Evolutionary conservation across 202 grass and related monocot genomes (phyloP).

Genomic region (Schoenoplectus tabernaemontani): DNA sequence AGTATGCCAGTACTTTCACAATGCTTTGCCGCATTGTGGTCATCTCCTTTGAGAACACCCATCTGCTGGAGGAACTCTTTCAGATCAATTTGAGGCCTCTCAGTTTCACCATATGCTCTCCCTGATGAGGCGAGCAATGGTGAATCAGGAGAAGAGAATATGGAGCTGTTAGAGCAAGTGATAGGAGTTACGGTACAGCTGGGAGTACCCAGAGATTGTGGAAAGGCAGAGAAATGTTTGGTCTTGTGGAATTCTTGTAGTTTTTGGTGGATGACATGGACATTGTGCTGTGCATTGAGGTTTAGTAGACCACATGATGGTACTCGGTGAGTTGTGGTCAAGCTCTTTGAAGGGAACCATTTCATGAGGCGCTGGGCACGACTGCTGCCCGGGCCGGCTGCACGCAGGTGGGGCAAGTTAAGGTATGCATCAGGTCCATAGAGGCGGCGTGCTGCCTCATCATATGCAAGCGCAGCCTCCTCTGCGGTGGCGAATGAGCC

Average conservation of each 20-base stretch:
- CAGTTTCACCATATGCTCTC: not conserved
- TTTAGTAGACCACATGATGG: conserved; percentile 84
- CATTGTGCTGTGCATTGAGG: conserved; percentile 98
- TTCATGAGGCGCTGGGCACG: conserved; percentile 49
- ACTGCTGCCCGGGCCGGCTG: conserved; percentile 22
- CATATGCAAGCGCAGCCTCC: conserved; percentile 90
- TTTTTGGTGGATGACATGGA: conserved; percentile 87
- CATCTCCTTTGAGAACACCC: conserved; percentile 67
- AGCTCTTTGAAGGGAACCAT: conserved; percentile 62
- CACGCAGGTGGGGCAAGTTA: conserved; percentile 94
- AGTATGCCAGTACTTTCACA: not conserved
- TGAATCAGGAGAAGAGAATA: conserved; percentile 29
- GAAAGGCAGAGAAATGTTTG: not conserved
- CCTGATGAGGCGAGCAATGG: not conserved
- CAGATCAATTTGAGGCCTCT: conserved; percentile 92
- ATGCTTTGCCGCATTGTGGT: not conserved
- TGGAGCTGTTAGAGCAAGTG: not conserved
- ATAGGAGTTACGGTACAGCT: not conserved
- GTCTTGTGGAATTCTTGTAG: conserved; percentile 75
- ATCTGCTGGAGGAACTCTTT: conserved; percentile 96
- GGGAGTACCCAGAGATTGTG: not conserved
- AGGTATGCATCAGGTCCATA: conserved; percentile 93
- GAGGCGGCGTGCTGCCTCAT: conserved; percentile 90
- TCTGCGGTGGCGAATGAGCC: conserved; percentile 93
- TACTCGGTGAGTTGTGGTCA: conserved; percentile 2